Evolutionary conservation across 148 eudicot species (phyloP), one percentile per base, ranked within the genome.

Genomic region (Polygonum maritimum): DNA sequence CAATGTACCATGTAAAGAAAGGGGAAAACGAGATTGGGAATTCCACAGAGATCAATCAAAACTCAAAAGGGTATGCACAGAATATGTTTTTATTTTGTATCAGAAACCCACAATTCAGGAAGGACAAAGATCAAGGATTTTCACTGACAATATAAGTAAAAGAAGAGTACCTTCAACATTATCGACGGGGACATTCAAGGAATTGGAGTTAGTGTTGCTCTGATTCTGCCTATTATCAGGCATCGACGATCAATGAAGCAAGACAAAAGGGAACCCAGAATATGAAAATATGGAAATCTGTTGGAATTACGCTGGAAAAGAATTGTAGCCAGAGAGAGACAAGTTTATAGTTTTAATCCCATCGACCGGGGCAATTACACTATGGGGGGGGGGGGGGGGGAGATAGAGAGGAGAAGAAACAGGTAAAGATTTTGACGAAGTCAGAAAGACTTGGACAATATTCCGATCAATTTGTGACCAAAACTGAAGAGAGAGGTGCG

Each of bases 401-500:
- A 71, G 76, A 74, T 47, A 55, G 9, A 21, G 21, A 54, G 41
- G 16, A 31, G 35, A 40, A 47, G 60, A 69, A 65, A 48, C 47
- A 67, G 69, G 13, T 21, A 45, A 65, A 22, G 74, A 71, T 51
- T 31, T 49, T 38, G 76, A 54, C 31, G 76, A 65, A 65, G 71
- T 65, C 71, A 36, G 35, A 8, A 33, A 54, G 76, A 54, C 33
- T 22, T 26, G 78, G 72, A 76, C 73, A 77, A 65, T 77, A 36
- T 65, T 77, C 79, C 74, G 79, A 76, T 76, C 78, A 76, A 76
- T 62, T 74, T 60, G 78, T 60, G 47, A 63, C 71, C 47, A 60
- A 47, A 67, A 76, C 69, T 65, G 38, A 10, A 60, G 67, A 65
- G 71, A 76, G 60, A 76, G 78, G n/a, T n/a, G n/a, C n/a, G 31